These are phyloP conservation scores for Sclerotinia sclerotiorum DNA, from an alignment of 2,329 filamentous ascomycete species.

Conservation along the genomic window DNA sequence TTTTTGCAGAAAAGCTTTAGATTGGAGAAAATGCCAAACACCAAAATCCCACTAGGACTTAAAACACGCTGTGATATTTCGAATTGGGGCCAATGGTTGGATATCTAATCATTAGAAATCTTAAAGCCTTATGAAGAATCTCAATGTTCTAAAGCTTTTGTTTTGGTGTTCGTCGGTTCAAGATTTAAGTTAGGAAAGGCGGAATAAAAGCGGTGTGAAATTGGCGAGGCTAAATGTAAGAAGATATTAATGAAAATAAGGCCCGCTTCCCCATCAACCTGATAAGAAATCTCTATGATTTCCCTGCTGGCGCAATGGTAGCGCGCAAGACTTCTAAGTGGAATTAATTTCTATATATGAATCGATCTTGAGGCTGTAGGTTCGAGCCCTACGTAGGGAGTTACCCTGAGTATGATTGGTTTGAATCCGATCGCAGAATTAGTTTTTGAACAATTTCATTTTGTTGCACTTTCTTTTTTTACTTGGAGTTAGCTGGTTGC, in stretches of 20 bases:
- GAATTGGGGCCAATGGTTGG: no score
- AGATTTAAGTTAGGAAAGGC: no score
- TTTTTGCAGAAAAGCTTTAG: no score
- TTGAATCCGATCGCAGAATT: background rate
- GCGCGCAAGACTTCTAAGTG: conserved; percentile 18
- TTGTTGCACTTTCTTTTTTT: background rate
- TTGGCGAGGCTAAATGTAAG: accelerated
- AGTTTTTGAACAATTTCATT: background rate
- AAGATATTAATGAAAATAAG: no score
- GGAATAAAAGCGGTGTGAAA: no score
- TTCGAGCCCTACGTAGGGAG: conserved; percentile 15
- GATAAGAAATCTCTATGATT: background rate
- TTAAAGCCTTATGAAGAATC: no score
- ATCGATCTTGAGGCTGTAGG: conserved; percentile 7
- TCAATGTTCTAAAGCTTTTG: no score
- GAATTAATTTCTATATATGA: background rate
- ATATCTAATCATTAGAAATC: no score
- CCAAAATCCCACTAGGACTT: no score
- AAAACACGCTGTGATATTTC: no score
- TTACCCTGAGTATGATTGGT: background rate
- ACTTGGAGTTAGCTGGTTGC: background rate
- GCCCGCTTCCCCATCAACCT: background rate
- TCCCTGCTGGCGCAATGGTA: conserved; percentile 22
- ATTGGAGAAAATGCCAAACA: no score
- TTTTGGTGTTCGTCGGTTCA: background rate